phyloP scores from a whole-genome alignment of 495 filamentous ascomycete genomes.

The Aeminium ludgeri region DNA sequence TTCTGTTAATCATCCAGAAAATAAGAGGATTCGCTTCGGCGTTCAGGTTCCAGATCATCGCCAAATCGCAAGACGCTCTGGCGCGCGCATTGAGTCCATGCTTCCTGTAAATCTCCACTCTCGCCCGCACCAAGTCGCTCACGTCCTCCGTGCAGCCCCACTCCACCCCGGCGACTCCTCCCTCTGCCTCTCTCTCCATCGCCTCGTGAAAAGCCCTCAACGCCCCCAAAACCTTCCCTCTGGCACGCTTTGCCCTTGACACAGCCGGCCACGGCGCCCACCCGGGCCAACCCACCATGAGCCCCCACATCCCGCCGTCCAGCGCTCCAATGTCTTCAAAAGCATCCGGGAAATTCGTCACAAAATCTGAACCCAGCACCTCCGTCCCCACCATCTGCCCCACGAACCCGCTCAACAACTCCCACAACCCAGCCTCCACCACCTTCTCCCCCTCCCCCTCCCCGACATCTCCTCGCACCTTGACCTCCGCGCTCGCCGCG shows the following conservation, averaged over 20 bases:
- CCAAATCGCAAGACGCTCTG: constrained; percentile 17
- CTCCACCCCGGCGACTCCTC: constrained; percentile 6
- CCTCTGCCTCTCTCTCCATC: constrained; percentile 23
- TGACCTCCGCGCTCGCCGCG: constrained; percentile 23
- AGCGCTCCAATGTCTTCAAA: constrained; percentile 39
- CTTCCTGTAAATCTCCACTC: constrained; percentile 10
- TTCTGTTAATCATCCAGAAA: constrained; percentile 41
- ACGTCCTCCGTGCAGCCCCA: constrained; percentile 17
- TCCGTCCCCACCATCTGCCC: constrained; percentile 33
- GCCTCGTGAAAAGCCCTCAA: constrained; percentile 35
- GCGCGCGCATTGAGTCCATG: constrained; percentile 11
- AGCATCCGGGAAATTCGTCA: constrained; percentile 37
- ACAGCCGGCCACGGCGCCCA: constrained; percentile 35
- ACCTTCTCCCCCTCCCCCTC: constrained; percentile 18
- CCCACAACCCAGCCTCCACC: constrained; percentile 36
- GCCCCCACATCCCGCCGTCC: constrained; percentile 34
- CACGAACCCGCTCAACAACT: constrained; percentile 38
- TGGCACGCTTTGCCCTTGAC: constrained; percentile 35
- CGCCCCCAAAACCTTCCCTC: constrained; percentile 31
- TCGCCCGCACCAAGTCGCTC: constrained; percentile 13
- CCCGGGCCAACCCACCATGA: constrained; percentile 36
- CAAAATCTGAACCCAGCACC: constrained; percentile 38
- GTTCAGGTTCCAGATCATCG: constrained; percentile 36
- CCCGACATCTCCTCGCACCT: no score
- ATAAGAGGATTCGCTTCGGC: constrained; percentile 34